A percentile compares a stretch with the other conserved stretches of the same genome.
Evolutionary conservation across 2,329 filamentous ascomycete genomes (phyloP).

Genomic region (Botryotinia calthae): DNA sequence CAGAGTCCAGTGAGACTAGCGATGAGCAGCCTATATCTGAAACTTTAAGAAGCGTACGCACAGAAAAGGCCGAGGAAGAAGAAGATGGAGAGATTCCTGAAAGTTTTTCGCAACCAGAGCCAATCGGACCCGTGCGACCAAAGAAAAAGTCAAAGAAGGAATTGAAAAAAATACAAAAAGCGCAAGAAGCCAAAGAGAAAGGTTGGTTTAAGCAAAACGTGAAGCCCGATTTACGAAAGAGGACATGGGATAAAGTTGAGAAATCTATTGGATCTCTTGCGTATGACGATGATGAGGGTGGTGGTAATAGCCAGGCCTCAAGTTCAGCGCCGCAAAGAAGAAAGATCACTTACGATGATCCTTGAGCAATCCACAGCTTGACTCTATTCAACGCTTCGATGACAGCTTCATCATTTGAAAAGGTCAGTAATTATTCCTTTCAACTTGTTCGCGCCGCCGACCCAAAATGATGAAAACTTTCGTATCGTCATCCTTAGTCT

Average conservation of each 20-base stretch:
- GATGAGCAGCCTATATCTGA: slow-evolving; percentile 8
- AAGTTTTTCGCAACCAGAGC: slow-evolving; percentile 16
- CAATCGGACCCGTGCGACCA: slow-evolving; percentile 20
- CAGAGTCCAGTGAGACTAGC: slow-evolving; percentile 26
- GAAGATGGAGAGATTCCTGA: slow-evolving; percentile 23
- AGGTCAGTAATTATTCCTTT: slow-evolving; percentile 21
- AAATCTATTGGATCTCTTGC: slow-evolving; percentile 58
- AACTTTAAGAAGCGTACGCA: neutral
- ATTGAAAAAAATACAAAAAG: slow-evolving; percentile 30
- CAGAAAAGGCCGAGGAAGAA: slow-evolving; percentile 24
- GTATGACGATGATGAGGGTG: slow-evolving; percentile 50
- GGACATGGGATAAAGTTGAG: slow-evolving; percentile 66
- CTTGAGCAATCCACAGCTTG: slow-evolving; percentile 36
- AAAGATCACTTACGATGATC: slow-evolving; percentile 48
- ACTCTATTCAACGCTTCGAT: neutral
- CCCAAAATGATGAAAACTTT: slow-evolving; percentile 74
- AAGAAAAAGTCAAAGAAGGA: slow-evolving; percentile 22
- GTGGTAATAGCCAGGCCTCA: slow-evolving; percentile 26
- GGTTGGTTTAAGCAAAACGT: slow-evolving; percentile 42
- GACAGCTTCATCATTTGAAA: neutral
- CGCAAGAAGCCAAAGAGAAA: slow-evolving; percentile 29
- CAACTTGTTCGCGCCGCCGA: slow-evolving; percentile 12
- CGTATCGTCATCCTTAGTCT: slow-evolving; percentile 98
- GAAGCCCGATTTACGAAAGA: slow-evolving; percentile 62
- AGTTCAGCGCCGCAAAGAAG: slow-evolving; percentile 43